Conservation (phyloP, 2,329 filamentous ascomycete genomes). For the Keithomyces neogunnii region DNA sequence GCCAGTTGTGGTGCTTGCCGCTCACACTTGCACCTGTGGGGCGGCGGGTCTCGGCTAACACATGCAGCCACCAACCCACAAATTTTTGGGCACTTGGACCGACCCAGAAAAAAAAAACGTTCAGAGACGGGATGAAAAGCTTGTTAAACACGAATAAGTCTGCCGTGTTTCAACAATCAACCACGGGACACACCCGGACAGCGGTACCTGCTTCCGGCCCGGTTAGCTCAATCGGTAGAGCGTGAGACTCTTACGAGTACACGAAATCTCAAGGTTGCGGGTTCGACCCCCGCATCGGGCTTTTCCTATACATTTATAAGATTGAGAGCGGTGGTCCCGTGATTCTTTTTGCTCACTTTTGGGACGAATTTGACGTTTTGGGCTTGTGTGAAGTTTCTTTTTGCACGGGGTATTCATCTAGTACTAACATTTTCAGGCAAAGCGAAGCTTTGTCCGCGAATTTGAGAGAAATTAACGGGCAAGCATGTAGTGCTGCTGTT, state of each 20-base stretch:
- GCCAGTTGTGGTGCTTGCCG: too few species aligned
- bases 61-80: too few species aligned
- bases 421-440: too few species aligned
- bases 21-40: too few species aligned
- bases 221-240: slow-evolving; percentile 47
- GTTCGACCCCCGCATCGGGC: slow-evolving; percentile 39
- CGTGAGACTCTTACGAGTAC: slow-evolving; percentile 55
- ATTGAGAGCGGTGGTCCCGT: not conserved
- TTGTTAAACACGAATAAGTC: not conserved
- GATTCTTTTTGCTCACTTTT: not conserved
- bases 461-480: too few species aligned
- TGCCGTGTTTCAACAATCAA: not conserved
- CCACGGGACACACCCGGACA: not conserved
- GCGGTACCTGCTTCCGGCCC: slow-evolving; percentile 13
- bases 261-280: slow-evolving; percentile 40
- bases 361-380: too few species aligned
- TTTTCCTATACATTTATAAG: slow-evolving; percentile 3
- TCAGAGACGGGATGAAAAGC: not conserved
- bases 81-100: too few species aligned
- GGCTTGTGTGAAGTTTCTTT: not conserved
- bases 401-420: fast-evolving
- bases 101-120: not conserved
- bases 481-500: too few species aligned
- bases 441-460: too few species aligned
- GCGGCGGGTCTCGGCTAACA: too few species aligned